Base-by-base conservation (phyloP, 371 early-diverging fungal genomes). In the Rhizopus arrhizus region DNA sequence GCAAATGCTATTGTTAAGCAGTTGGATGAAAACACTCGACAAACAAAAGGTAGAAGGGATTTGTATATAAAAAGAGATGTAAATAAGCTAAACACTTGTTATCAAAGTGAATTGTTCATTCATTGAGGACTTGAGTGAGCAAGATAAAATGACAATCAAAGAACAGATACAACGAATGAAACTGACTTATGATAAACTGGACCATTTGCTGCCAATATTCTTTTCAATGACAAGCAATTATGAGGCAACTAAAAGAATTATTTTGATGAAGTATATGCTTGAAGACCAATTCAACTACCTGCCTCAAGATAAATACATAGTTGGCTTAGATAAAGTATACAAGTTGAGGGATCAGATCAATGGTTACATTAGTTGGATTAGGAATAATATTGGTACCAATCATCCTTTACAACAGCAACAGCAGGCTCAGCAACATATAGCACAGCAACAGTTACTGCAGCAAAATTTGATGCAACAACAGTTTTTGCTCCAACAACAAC, bases 191-290 rank as follows among this genome's bases (percentile, higher is more conserved):
- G 56, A 69, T 36, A 72, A 69, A 31, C 56, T 76, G 12, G 80
- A 76, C 42, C 42, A 73, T 12, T 68, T 81, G 12, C 62, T 81
- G 35, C 82, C 82, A 1, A 54, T 77, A 1, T 78, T 81, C 60
- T 75, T 70, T 43, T 75, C 82, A 3, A 33, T 78, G 56, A 78
- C 79, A 7, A 49, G 51, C 38, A 78, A 77, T 45, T 38, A 56
- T 2, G 79, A 79, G 41, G 81, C 83, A 4, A 77, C 82, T 5
- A 47, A 69, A 29, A 70, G 81, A 3, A 59, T 85, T 16, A 80
- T 83, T 32, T 56, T 82, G 56, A 81, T 85, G 84, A 86, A 86
- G 60, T 77, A 78, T 53, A 75, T 84, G 79, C 80, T 83, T 64
- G 77, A 86, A 58, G 84, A 83, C 53, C 86, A 86, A 54, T 59